Evolutionary conservation across 23 red algal species (phyloP), one percentile per base, ranked within the genome.

Genomic region (Gracilariopsis chorda): DNA sequence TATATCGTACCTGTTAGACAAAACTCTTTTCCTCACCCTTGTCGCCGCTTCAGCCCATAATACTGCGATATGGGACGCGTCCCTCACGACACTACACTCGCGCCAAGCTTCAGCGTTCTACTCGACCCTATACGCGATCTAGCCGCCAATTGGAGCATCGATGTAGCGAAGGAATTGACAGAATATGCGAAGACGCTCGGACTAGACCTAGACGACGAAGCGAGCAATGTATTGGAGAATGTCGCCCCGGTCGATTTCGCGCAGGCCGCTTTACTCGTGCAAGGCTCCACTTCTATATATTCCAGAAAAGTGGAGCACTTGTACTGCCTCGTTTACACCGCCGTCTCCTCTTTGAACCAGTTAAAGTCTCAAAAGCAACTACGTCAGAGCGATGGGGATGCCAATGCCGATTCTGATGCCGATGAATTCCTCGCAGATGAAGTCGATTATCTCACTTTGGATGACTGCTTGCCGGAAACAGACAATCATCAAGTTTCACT

Each of bases 251-350:
- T 87, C 51, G 87, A 86, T 40, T 96, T 96, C 76, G 78, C 86
- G 16, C 52, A 91, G 27, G 94, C 94, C 9, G 94, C 94, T 13
- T 47, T 96, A 35, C 30, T 96, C 17, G 80, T 96, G 35, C 78
- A 96, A 56, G 87, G 88, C 57, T 85, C 87, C 7, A 90, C 94
- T 30, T 82, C 80, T 1, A 78, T 96, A 10, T 96, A 96, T 30
- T 84, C 86, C 5, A 80, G 88, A 40, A 96, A 96, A 46, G 94
- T 96, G 4, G 88, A 96, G 48, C 87, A 96, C 48, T 58, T 96
- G 39, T 92, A 92, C 75, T 41, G 48, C 40, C 55, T 96, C 0
- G 94, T 96, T 0, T 96, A 77, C 75, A 78, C 53, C 4, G 82
- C 94, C 33, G 88, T 89, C 34, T 51, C 85, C 21, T 45, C 85